phyloP scores from a whole-genome alignment of 176 grass and related monocot species.

The Cenchrus fungigraminus region DNA sequence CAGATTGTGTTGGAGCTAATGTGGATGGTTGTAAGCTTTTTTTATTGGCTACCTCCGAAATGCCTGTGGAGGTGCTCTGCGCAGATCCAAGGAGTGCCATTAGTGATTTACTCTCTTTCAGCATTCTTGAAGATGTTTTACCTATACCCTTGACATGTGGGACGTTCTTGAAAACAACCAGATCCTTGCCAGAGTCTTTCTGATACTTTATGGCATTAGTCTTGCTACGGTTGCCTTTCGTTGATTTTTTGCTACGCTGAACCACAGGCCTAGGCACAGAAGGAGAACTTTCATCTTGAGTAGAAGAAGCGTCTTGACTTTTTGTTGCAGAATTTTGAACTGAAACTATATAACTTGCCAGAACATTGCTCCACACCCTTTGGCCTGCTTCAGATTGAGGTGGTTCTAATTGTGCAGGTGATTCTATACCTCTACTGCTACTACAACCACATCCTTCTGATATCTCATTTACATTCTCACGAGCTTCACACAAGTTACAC shows the following conservation, averaged over 20 bases:
- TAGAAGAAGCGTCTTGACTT: constrained; percentile 27
- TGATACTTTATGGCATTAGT: constrained; percentile 19
- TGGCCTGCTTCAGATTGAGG: constrained; percentile 9
- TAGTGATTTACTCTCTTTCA: constrained; percentile 40
- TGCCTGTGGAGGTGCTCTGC: constrained; percentile 10
- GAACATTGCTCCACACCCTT: constrained; percentile 37
- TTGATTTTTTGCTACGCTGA: constrained; percentile 23
- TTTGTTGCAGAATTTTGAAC: constrained; percentile 20
- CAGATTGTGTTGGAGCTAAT: constrained; percentile 1
- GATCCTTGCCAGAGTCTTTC: constrained; percentile 8
- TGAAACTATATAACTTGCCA: constrained; percentile 43
- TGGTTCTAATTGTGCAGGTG: neutral
- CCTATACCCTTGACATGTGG: constrained; percentile 11
- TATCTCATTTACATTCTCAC: constrained; percentile 15
- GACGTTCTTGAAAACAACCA: neutral
- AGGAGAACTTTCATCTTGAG: constrained; percentile 29
- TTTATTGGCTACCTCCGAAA: constrained; percentile 24
- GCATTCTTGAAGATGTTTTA: constrained; percentile 12
- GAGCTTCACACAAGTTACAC: neutral
- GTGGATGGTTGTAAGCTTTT: constrained; percentile 24
- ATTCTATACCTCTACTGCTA: constrained; percentile 12
- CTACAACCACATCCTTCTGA: constrained; percentile 31
- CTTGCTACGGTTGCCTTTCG: constrained; percentile 26
- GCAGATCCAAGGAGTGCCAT: constrained; percentile 40
- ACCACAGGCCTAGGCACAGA: constrained; percentile 12